Conservation (phyloP, 164 flowering plant genomes). For the Macadamia integrifolia region DNA sequence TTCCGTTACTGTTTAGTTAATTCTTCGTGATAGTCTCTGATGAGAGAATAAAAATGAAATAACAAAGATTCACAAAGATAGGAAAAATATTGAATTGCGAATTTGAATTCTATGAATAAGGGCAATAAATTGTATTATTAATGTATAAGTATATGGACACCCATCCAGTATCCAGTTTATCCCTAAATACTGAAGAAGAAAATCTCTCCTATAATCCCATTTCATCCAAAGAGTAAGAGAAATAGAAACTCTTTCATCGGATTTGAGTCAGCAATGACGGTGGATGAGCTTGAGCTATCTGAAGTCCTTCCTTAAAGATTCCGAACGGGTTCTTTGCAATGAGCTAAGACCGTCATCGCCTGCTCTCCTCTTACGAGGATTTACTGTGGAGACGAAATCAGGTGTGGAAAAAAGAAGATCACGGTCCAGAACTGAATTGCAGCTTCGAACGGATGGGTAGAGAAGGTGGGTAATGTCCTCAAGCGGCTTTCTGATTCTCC, state of each 20-base stretch:
- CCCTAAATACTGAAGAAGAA: too few species aligned
- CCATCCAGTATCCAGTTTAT: too few species aligned
- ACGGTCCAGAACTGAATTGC: neutral
- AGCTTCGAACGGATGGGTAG: neutral
- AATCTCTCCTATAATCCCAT: too few species aligned
- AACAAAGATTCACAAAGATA: too few species aligned
- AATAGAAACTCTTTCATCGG: neutral
- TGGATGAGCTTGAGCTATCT: neutral
- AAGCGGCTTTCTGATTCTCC: constrained; percentile 18
- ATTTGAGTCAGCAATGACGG: too few species aligned
- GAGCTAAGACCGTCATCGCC: neutral
- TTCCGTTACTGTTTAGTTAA: too few species aligned
- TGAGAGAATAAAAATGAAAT: too few species aligned
- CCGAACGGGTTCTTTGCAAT: neutral
- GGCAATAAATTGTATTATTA: too few species aligned
- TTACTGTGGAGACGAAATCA: neutral
- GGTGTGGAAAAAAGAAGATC: neutral
- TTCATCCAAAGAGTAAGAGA: neutral
- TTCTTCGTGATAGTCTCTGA: too few species aligned
- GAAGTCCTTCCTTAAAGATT: constrained; percentile 1
- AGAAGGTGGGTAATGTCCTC: constrained; percentile 19
- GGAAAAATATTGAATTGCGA: too few species aligned
- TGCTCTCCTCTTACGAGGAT: constrained; percentile 1
- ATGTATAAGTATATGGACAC: too few species aligned
- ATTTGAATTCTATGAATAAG: too few species aligned